These are phyloP conservation scores for Calcarisporium arbuscula DNA, from an alignment of 2,329 filamentous ascomycete genomes.

Conservation along the genomic window DNA sequence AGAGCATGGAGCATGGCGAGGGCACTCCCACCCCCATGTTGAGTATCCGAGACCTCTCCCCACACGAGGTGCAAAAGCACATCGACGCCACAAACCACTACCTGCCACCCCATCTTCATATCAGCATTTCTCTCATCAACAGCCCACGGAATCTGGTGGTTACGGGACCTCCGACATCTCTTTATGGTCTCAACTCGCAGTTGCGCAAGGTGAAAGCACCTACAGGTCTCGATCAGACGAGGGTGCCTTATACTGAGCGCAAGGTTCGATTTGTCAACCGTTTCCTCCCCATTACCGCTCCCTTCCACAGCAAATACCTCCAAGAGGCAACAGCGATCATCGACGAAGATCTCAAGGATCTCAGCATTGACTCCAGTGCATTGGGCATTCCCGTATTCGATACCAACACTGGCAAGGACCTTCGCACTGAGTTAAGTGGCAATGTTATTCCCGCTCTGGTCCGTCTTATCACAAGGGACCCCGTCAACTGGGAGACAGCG, in stretches of 20 bases:
- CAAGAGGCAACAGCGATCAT: slow-evolving; percentile 75
- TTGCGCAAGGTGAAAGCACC: slow-evolving; percentile 95
- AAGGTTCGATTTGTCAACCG: slow-evolving; percentile 96
- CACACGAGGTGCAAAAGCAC: slow-evolving; percentile 86
- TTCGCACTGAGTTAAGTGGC: slow-evolving; percentile 62
- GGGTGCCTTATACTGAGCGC: slow-evolving; percentile 88
- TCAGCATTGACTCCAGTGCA: slow-evolving; percentile 65
- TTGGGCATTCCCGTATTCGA: slow-evolving; percentile 84
- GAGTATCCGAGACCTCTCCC: slow-evolving; percentile 88
- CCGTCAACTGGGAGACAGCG: slow-evolving; percentile 93
- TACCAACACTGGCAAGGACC: slow-evolving; percentile 81
- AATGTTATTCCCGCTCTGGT: slow-evolving; percentile 83
- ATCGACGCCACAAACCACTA: slow-evolving; percentile 97
- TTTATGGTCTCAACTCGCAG: slow-evolving; percentile 93
- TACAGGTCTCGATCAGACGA: slow-evolving; percentile 93
- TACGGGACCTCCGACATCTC: slow-evolving; percentile 88
- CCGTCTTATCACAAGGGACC: slow-evolving; percentile 88
- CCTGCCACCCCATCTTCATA: slow-evolving; percentile 85
- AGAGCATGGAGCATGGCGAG: slow-evolving; percentile 90
- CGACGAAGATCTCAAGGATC: slow-evolving; percentile 77
- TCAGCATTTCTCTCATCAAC: slow-evolving; percentile 92
- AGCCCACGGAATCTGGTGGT: slow-evolving; percentile 96
- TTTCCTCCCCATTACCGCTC: slow-evolving; percentile 94
- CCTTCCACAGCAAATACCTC: slow-evolving; percentile 96
- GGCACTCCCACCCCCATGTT: slow-evolving; percentile 96